Percentiles rank a stretch among this genome's conserved stretches.
These are phyloP conservation scores for Rhizopus sp. DNA, from an alignment of 371 early-diverging fungal genomes.

Conservation along the genomic window DNA sequence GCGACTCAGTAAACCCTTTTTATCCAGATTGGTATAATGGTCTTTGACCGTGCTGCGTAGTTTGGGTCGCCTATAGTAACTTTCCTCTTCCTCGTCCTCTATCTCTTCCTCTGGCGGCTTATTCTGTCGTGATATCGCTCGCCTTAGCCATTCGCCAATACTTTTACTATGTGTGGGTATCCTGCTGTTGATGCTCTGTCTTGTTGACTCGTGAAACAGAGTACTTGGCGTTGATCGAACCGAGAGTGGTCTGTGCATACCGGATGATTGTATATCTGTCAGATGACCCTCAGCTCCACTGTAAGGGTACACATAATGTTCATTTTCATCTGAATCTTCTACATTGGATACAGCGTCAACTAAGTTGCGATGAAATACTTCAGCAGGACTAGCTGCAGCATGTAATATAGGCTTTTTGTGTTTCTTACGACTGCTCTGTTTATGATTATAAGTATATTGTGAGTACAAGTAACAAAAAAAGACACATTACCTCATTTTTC, in stretches of 20 bases:
- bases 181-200: not conserved
- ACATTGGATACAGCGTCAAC: conserved; percentile 54
- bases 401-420: conserved; percentile 18
- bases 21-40: conserved; percentile 13
- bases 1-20: conserved; percentile 6
- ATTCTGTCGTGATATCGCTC: conserved; percentile 4
- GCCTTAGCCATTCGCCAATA: conserved; percentile 18
- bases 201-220: conserved; percentile 8
- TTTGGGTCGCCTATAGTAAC: conserved; percentile 19
- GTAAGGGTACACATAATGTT: conserved; percentile 50
- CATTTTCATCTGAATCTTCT: conserved; percentile 54
- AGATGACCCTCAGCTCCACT: conserved; percentile 22
- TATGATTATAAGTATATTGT: conserved; percentile 5
- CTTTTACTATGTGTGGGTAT: conserved; percentile 6
- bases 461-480: not conserved
- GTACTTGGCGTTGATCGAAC: conserved; percentile 20
- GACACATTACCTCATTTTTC: conserved; percentile 19
- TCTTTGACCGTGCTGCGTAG: conserved; percentile 22
- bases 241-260: conserved; percentile 25
- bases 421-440: conserved; percentile 22
- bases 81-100: conserved; percentile 20
- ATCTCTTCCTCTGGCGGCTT: conserved; percentile 3
- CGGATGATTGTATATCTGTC: conserved; percentile 6
- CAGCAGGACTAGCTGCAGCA: conserved; percentile 45
- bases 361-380: conserved; percentile 50